Evolutionary conservation across 192 early-diverging fungal genomes (phyloP).

Genomic region (Mortierella claussenii): DNA sequence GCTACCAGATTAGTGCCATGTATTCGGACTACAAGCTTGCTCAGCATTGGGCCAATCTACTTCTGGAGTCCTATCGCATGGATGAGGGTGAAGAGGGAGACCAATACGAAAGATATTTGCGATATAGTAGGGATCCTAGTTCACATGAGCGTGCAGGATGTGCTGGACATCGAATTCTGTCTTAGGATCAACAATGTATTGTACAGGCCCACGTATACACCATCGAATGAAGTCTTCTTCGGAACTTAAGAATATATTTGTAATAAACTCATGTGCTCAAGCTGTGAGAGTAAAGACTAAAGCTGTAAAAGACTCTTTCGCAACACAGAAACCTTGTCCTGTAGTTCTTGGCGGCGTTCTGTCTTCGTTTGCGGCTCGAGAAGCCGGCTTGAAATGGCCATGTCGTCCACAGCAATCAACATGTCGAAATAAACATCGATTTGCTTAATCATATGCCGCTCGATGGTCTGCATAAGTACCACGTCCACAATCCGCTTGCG

Average conservation of each 20-base stretch:
- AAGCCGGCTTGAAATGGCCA: conserved; percentile 11
- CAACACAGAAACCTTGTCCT: not conserved
- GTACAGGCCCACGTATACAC: too few species aligned
- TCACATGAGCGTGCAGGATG: conserved; percentile 29
- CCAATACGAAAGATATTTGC: conserved; percentile 14
- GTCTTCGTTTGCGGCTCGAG: not conserved
- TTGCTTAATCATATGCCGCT: conserved; percentile 32
- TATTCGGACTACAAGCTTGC: conserved; percentile 23
- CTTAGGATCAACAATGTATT: too few species aligned
- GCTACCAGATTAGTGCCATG: conserved; percentile 27
- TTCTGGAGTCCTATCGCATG: conserved; percentile 18
- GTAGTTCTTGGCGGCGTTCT: not conserved
- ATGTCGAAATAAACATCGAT: conserved; percentile 22
- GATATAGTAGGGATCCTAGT: conserved; percentile 19
- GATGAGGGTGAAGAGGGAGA: conserved; percentile 11
- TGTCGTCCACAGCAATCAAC: conserved; percentile 18
- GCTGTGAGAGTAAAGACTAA: too few species aligned
- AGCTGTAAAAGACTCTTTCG: not conserved
- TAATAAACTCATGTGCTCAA: too few species aligned
- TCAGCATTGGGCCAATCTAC: conserved; percentile 23
- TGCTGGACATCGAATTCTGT: too few species aligned
- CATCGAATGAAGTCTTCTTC: too few species aligned
- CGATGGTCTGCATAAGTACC: conserved; percentile 32
- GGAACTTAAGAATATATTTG: too few species aligned
- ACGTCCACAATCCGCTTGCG: conserved; percentile 30